Conservation (phyloP, 306 rosid species). For the Dryas drummondii region DNA sequence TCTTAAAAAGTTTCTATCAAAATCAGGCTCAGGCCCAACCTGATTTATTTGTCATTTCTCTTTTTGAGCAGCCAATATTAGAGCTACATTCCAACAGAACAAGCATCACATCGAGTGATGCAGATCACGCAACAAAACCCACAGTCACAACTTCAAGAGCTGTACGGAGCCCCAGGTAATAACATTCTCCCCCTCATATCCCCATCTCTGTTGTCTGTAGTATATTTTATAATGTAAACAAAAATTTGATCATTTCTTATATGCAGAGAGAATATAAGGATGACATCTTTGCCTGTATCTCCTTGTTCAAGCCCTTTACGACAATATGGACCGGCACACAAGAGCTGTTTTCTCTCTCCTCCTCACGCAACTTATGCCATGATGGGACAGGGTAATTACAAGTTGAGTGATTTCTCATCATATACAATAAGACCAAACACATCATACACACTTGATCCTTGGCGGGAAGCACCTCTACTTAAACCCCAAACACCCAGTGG, state of each 20-base stretch:
- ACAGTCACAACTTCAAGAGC: conserved; percentile 30
- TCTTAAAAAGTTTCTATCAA: neutral
- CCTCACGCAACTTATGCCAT: conserved; percentile 62
- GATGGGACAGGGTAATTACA: conserved; percentile 56
- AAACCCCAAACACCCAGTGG: conserved; percentile 71
- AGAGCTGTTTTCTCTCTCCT: conserved; percentile 70
- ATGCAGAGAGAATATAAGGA: conserved; percentile 63
- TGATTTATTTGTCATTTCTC: neutral
- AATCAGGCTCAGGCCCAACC: neutral
- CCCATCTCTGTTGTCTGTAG: conserved; percentile 13
- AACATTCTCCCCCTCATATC: neutral
- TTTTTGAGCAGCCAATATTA: conserved; percentile 44
- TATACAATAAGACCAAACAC: conserved; percentile 53
- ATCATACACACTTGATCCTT: conserved; percentile 54
- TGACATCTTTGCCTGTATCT: conserved; percentile 86
- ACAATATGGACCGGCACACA: conserved; percentile 49
- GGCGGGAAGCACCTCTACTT: conserved; percentile 48
- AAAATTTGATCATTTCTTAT: conserved; percentile 20
- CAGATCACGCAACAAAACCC: conserved; percentile 30
- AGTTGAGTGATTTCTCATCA: conserved; percentile 44
- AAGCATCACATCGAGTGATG: conserved; percentile 31
- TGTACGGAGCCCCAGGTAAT: conserved; percentile 43
- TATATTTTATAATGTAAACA: conserved; percentile 10
- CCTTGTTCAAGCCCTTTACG: conserved; percentile 94
- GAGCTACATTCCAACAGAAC: conserved; percentile 41